Base-by-base conservation (phyloP, 148 eudicot species). In the Rhododendron molle region DNA sequence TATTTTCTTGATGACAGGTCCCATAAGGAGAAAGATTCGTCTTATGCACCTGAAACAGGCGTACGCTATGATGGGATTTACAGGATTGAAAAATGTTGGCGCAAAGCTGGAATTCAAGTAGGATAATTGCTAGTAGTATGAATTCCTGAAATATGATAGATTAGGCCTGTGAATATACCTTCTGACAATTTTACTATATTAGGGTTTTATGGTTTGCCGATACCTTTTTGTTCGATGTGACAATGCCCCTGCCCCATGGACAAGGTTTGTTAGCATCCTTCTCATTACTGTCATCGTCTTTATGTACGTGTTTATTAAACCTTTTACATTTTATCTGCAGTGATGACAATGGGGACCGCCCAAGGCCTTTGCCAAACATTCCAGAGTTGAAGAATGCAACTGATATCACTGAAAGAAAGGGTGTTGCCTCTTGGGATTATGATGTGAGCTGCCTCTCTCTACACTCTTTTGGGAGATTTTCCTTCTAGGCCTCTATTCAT, bases 231-330 rank as follows among this genome's bases (percentile, higher is more conserved):
- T 96, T 67, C 92, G 98, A 67, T 96, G 99, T 86, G 99, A 96
- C 89, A 95, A 96, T 88, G 95, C 93, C 73, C 99, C 99, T 88
- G 98, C 99, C 40, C 99, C 99, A 16, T 96, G 99, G 98, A 92
- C 99, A 52, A 95, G 97, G 99, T 95, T 81, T 73, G 93, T 80
- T 47, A 26, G 50, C 43, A 10, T 74, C 40, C 69, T 80, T 20
- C 21, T 44, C 47, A 1, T 26, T 47, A 40, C 76, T 47, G 16
- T 38, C 26, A 74, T 2, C 43, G 1, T 16, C 4, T 36, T 4
- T 83, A 20, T 7, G 2, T 46, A 47, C 79, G 5, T 58, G 74
- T n/a, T 6, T n/a, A 4, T 76, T 34, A 38, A 20, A 47, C 80
- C 78, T 78, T 78, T 43, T 54, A 38, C 38, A 62, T 44, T 69